A percentile compares a stretch with the other conserved stretches of the same genome.
These are phyloP conservation scores for Eutrema yunnanense DNA, from an alignment of 345 rosid genomes.

Conservation along the genomic window DNA sequence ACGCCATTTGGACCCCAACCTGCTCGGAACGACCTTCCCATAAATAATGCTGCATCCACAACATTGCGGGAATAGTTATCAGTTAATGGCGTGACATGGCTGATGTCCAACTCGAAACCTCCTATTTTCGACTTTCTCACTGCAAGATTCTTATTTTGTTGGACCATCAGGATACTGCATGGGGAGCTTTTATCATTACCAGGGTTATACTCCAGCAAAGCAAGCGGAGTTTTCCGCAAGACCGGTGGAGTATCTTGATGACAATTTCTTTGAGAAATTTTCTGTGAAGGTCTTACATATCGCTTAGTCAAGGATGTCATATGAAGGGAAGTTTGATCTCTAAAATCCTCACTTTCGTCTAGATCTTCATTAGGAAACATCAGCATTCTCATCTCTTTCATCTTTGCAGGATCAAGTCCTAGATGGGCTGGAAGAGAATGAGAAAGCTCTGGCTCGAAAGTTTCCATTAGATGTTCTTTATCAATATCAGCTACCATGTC, in stretches of 20 bases:
- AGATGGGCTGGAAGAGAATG: constrained; percentile 96
- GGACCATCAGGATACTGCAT: constrained; percentile 66
- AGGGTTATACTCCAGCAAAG: constrained; percentile 76
- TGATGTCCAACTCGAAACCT: constrained; percentile 76
- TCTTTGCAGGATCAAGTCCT: constrained; percentile 78
- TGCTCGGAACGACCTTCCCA: constrained; percentile 95
- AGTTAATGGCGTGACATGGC: constrained; percentile 56
- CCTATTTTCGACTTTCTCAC: constrained; percentile 41
- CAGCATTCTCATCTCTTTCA: constrained; percentile 91
- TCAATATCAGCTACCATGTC: constrained; percentile 37
- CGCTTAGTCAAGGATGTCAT: constrained; percentile 44
- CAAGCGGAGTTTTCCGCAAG: constrained; percentile 60
- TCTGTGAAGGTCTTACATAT: constrained; percentile 38
- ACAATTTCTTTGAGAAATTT: constrained; percentile 40
- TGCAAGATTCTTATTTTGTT: constrained; percentile 58
- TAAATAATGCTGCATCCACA: constrained; percentile 92
- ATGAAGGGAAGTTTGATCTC: constrained; percentile 35
- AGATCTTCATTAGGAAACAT: constrained; percentile 73
- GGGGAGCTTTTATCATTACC: constrained; percentile 44
- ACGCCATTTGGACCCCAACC: constrained; percentile 99
- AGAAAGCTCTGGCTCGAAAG: constrained; percentile 60
- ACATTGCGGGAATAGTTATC: constrained; percentile 65
- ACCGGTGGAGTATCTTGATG: constrained; percentile 45
- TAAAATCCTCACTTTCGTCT: constrained; percentile 42
- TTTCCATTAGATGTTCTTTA: constrained; percentile 42